Conservation (phyloP, 768 basidiomycete genomes). For the Leccinum longicurvipes region DNA sequence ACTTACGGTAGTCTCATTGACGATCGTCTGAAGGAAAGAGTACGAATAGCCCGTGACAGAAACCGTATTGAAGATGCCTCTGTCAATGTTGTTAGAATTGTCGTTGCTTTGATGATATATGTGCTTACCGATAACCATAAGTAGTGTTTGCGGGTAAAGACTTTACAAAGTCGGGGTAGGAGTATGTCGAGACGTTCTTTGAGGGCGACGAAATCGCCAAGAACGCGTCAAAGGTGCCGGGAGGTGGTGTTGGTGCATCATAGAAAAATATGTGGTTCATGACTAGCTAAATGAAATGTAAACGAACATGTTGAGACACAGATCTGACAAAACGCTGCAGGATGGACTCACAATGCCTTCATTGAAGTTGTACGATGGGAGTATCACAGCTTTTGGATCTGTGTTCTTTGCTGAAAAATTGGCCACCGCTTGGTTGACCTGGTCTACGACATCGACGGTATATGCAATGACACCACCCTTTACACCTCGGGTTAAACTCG, state of each 20-base stretch:
- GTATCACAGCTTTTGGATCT: constrained; percentile 10
- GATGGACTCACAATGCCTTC: neutral
- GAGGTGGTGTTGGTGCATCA: neutral
- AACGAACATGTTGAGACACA: neutral
- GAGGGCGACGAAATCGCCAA: neutral
- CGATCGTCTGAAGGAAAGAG: constrained; percentile 15
- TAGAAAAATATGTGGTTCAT: neutral
- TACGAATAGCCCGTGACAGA: neutral
- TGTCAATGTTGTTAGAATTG: neutral
- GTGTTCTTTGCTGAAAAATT: constrained; percentile 8
- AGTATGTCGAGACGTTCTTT: neutral
- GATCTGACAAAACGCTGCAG: neutral
- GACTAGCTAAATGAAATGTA: neutral
- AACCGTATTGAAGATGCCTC: neutral
- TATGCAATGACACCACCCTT: constrained; percentile 48
- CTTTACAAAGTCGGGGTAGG: constrained; percentile 8
- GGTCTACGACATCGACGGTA: neutral
- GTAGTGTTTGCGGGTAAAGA: neutral
- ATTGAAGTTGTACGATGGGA: neutral
- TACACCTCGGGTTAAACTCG: neutral
- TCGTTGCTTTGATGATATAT: neutral
- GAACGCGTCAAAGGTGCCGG: neutral
- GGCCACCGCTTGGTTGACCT: constrained; percentile 7
- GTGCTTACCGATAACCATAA: constrained; percentile 1
- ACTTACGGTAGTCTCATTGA: constrained; percentile 12